Evolutionary conservation across 192 early-diverging fungal genomes (phyloP).

Genomic region (Backusella tuberculispora): DNA sequence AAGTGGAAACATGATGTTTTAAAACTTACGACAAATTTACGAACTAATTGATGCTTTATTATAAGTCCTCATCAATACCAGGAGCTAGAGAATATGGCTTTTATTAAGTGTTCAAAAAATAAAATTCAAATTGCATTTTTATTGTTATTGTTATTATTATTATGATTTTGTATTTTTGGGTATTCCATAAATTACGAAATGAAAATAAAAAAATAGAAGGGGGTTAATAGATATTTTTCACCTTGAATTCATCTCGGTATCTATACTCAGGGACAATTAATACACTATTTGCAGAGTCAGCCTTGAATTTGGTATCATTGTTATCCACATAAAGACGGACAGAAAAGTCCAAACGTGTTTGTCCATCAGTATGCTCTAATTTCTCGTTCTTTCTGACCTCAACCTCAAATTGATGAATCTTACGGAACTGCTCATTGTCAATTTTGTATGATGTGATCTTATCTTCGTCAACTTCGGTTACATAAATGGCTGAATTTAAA

Average conservation of each 20-base stretch:
- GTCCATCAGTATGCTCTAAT: not conserved
- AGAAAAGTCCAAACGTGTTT: not conserved
- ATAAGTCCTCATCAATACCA: too few species aligned
- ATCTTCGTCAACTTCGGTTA: not conserved
- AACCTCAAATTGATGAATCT: conserved; percentile 23
- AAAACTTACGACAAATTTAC: too few species aligned
- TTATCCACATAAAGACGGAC: not conserved
- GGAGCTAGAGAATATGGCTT: not conserved
- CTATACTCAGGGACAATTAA: not conserved
- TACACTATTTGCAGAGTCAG: not conserved
- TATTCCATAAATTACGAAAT: not conserved
- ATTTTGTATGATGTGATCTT: not conserved
- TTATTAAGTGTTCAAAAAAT: not conserved
- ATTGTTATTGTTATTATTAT: not conserved
- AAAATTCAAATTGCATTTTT: not conserved
- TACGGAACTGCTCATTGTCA: not conserved
- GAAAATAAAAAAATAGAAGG: not conserved
- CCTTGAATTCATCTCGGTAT: conserved; percentile 14
- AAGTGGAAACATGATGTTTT: too few species aligned
- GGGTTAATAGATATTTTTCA: not conserved
- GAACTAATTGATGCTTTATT: too few species aligned
- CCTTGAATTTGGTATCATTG: not conserved
- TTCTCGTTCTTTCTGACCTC: not conserved
- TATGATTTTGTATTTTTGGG: not conserved
- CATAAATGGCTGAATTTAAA: not conserved